Evolutionary conservation across 345 rosid genomes (phyloP).

Genomic region (Sonneratia alba): DNA sequence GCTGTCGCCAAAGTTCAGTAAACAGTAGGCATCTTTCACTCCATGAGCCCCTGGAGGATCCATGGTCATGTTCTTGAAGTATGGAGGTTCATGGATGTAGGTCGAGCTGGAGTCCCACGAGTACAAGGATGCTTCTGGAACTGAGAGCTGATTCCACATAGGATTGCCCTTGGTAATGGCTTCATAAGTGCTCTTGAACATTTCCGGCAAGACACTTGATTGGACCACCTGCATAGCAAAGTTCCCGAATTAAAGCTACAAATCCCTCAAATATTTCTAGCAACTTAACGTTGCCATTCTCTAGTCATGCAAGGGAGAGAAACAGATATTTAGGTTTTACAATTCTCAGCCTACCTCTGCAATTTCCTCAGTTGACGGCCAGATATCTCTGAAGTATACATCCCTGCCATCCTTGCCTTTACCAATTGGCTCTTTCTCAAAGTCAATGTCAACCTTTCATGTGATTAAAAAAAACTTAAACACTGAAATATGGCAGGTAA

Average conservation of each 20-base stretch:
- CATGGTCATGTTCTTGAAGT: slow-evolving; percentile 90
- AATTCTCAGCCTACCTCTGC: slow-evolving; percentile 41
- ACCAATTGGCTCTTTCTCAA: slow-evolving; percentile 91
- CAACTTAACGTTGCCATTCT: too few relatives aligned
- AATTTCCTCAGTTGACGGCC: slow-evolving; percentile 89
- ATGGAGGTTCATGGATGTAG: slow-evolving; percentile 97
- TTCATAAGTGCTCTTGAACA: slow-evolving; percentile 89
- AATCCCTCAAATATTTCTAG: too few relatives aligned
- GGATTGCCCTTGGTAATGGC: slow-evolving; percentile 92
- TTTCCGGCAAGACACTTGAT: slow-evolving; percentile 84
- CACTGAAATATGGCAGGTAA: too few relatives aligned
- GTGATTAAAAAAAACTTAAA: neutral
- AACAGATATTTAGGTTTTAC: too few relatives aligned
- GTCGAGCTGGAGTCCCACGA: slow-evolving; percentile 90
- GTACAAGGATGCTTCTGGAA: slow-evolving; percentile 47
- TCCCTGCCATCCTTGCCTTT: slow-evolving; percentile 70
- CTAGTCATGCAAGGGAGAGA: too few relatives aligned
- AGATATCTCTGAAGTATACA: slow-evolving; percentile 77
- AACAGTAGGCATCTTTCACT: slow-evolving; percentile 91
- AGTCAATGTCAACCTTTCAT: slow-evolving; percentile 85
- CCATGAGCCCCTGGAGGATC: slow-evolving; percentile 84
- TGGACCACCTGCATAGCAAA: slow-evolving; percentile 37
- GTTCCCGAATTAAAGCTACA: too few relatives aligned
- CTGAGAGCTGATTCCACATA: slow-evolving; percentile 82
- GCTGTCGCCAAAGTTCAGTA: slow-evolving; percentile 92